A percentile compares a stretch with the other conserved stretches of the same genome.
phyloP scores from a whole-genome alignment of 331 rosid genomes.

The Quercus phellos region DNA sequence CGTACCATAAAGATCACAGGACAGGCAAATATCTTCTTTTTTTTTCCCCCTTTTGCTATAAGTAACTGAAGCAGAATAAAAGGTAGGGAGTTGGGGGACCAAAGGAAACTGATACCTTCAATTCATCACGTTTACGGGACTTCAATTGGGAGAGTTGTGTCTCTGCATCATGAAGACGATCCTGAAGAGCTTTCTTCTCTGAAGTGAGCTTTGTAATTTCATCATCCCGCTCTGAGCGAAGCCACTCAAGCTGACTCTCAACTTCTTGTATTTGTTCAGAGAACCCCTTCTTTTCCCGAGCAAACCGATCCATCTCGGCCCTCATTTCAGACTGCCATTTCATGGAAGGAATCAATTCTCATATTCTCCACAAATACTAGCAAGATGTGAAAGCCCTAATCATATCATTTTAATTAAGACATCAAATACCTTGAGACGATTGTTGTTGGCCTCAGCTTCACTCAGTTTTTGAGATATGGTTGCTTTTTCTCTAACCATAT shows the following conservation, averaged over 20 bases:
- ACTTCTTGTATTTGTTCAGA: constrained; percentile 70
- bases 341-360: constrained; percentile 40
- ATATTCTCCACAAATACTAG: constrained; percentile 34
- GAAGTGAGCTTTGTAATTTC: constrained; percentile 59
- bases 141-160: constrained; percentile 78
- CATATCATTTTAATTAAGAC: constrained; percentile 39
- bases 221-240: constrained; percentile 93
- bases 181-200: constrained; percentile 88
- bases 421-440: constrained; percentile 80
- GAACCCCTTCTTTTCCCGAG: constrained; percentile 85
- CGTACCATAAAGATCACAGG: neutral
- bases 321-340: constrained; percentile 88
- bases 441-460: constrained; percentile 73
- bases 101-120: constrained; percentile 54
- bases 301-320: constrained; percentile 74
- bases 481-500: constrained; percentile 60
- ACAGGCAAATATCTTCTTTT: too few relatives aligned
- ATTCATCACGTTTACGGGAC: constrained; percentile 91
- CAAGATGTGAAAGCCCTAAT: constrained; percentile 32
- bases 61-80: neutral
- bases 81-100: neutral
- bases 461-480: constrained; percentile 57
- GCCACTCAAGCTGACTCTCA: constrained; percentile 99
- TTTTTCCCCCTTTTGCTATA: neutral
- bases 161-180: constrained; percentile 91